phyloP scores from a whole-genome alignment of 805 yeast species.

The Wickerhamiella vanderwaltii region DNA sequence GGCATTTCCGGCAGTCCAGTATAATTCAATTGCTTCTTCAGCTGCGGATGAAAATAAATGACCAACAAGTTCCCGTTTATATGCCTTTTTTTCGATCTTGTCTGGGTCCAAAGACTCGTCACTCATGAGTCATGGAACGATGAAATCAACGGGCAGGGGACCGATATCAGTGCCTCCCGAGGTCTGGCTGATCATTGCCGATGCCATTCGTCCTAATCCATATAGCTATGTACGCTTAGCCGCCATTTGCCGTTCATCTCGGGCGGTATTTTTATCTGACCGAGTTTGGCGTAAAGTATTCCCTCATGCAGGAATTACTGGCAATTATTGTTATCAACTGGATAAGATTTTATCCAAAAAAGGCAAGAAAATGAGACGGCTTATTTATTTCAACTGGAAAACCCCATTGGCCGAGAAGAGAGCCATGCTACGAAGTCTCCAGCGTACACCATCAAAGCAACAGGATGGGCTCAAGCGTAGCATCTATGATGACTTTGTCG shows the following conservation, averaged over 20 bases:
- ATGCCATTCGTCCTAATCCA: not conserved
- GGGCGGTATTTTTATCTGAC: not conserved
- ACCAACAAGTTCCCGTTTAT: slow-evolving; percentile 2
- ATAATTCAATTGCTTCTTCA: slow-evolving; percentile 7
- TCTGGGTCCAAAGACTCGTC: too few relatives aligned
- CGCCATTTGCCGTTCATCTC: not conserved
- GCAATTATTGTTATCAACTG: too few relatives aligned
- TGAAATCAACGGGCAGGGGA: not conserved
- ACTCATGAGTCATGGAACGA: slow-evolving; percentile 7
- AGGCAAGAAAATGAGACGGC: too few relatives aligned
- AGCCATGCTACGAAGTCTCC: too few relatives aligned
- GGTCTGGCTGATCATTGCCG: slow-evolving; percentile 1
- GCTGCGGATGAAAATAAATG: not conserved
- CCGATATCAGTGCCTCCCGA: slow-evolving; percentile 2
- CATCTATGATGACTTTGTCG: too few relatives aligned
- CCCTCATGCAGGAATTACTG: too few relatives aligned
- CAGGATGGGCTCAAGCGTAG: too few relatives aligned
- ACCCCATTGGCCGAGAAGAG: too few relatives aligned
- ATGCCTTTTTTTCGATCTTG: slow-evolving; percentile 3
- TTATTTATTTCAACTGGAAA: too few relatives aligned
- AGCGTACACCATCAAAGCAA: too few relatives aligned
- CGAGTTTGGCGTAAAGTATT: slow-evolving; percentile 1
- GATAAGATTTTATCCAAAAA: too few relatives aligned
- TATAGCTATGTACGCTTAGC: not conserved
- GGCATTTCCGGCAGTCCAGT: slow-evolving; percentile 7